Evolutionary conservation across 257 asterid genomes (phyloP).

Genomic region (Nicotiana otophora): DNA sequence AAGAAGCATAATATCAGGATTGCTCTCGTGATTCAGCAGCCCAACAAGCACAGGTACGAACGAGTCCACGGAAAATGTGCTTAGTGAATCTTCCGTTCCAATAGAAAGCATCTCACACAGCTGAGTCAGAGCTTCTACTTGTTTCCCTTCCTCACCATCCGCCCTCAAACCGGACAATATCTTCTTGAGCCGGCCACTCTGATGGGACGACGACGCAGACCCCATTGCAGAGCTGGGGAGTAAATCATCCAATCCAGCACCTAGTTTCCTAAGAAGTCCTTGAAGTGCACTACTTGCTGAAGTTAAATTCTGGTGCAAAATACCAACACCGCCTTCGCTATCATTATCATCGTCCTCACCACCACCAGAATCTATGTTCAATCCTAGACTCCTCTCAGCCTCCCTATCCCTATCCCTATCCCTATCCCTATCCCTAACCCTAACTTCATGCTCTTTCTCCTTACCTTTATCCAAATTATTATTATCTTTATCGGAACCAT

Average conservation of each 20-base stretch:
- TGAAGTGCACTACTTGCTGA: slow-evolving; percentile 96
- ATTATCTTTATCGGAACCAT: slow-evolving; percentile 32
- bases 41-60: slow-evolving; percentile 98
- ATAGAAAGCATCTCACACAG: slow-evolving; percentile 92
- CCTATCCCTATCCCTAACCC: slow-evolving; percentile 46
- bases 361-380: slow-evolving; percentile 70
- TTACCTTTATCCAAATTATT: slow-evolving; percentile 80
- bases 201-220: slow-evolving; percentile 77
- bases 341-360: slow-evolving; percentile 75
- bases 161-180: slow-evolving; percentile 86
- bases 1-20: slow-evolving; percentile 92
- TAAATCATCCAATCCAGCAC: slow-evolving; percentile 94
- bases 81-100: slow-evolving; percentile 91
- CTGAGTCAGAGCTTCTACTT: slow-evolving; percentile 91
- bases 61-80: slow-evolving; percentile 90
- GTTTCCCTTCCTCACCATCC: slow-evolving; percentile 97
- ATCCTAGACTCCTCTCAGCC: slow-evolving; percentile 56
- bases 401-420: slow-evolving; percentile 58
- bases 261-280: slow-evolving; percentile 81
- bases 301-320: slow-evolving; percentile 77
- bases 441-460: slow-evolving; percentile 72
- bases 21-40: slow-evolving; percentile 79
- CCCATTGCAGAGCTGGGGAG: slow-evolving; percentile 88
- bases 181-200: slow-evolving; percentile 85
- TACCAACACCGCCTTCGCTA: slow-evolving; percentile 81